phyloP scores from a whole-genome alignment of 2,329 filamentous ascomycete genomes.

The Xylariaceae sp. region DNA sequence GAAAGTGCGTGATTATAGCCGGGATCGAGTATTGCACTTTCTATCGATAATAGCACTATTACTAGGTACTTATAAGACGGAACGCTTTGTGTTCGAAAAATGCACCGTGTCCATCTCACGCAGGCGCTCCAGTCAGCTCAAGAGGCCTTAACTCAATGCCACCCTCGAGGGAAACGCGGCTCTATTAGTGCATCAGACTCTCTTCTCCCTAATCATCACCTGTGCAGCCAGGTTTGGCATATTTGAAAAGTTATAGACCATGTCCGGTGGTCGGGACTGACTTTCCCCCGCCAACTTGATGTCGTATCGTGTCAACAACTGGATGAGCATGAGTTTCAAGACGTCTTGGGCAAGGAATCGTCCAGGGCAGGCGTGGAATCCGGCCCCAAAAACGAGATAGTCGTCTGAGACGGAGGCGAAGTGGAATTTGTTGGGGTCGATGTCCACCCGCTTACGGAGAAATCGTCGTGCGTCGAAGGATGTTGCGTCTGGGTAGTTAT shows the following conservation, averaged over 20 bases:
- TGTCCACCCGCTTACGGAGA: conserved; percentile 6
- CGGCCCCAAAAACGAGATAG: conserved; percentile 10
- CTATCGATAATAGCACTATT: too few relatives aligned
- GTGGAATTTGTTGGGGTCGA: conserved; percentile 15
- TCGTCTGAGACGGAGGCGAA: conserved; percentile 15
- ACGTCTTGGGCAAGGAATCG: conserved; percentile 10
- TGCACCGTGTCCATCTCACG: too few relatives aligned
- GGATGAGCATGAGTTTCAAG: conserved; percentile 11
- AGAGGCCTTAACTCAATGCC: too few relatives aligned
- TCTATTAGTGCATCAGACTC: background rate
- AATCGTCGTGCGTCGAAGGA: conserved; percentile 14
- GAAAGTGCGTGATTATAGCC: too few relatives aligned
- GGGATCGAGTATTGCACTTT: too few relatives aligned
- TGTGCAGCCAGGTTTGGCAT: conserved; percentile 3
- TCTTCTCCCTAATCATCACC: conserved; percentile 17
- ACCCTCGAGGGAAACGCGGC: too few relatives aligned
- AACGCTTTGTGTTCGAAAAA: too few relatives aligned
- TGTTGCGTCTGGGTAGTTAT: conserved; percentile 6
- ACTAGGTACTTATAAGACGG: too few relatives aligned
- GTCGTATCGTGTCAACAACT: conserved; percentile 12
- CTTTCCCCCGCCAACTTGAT: conserved; percentile 6
- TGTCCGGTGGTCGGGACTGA: conserved; percentile 3
- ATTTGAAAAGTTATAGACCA: conserved; percentile 1
- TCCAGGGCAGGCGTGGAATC: conserved; percentile 15
- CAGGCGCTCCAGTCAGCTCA: too few relatives aligned